Base-by-base conservation (phyloP, 331 rosid genomes). In the Telfairia occidentalis region DNA sequence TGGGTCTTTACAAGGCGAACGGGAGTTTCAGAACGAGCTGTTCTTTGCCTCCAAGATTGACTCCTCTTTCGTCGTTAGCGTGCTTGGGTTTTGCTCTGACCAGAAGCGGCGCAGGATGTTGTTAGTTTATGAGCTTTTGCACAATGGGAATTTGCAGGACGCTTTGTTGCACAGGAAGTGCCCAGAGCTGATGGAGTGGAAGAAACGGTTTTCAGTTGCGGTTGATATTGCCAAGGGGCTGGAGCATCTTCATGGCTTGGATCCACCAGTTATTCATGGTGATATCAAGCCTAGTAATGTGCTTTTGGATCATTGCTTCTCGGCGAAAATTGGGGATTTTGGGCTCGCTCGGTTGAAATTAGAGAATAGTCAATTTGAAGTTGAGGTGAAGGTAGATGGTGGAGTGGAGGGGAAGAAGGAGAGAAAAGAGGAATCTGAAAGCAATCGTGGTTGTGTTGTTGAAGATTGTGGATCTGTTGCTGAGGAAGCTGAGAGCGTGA, bases 1-100 rank as follows among this genome's bases (percentile, higher is more conserved):
- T 8, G 85, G 90, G 0, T 91, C 96, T 18, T 86, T 86, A 5
- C 98, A 94, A 74, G 92, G 94, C n/a, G 99, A 95, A 75, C 90
- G 97, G 3, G 99, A 95, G 81, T 95, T 95, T 43, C 97, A 95
- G 83, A 95, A 92, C 88, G 97, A 95, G 79, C 90, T 92, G 48
- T 85, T 90, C 78, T 90, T 95, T 72, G 95, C 97, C 5, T 83
- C 99, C 3, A 76, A 76, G 78, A 86, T 90, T 49, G 84, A 74
- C 1, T 92, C 96, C 0, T 73, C 57, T 6, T 83, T 83, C 37
- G 82, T 87, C 12, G 87, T 87, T 73, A 71, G 89, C 3, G 89
- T 91, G 2, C 42, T 86, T 12, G 97, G 92, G n/a, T 92, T 95
- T 81, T 92, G 87, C 43, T 87, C 97, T 8, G 96, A 95, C 48